phyloP scores from a whole-genome alignment of 139 green algal genomes.

The Coccomyxa sp. region DNA sequence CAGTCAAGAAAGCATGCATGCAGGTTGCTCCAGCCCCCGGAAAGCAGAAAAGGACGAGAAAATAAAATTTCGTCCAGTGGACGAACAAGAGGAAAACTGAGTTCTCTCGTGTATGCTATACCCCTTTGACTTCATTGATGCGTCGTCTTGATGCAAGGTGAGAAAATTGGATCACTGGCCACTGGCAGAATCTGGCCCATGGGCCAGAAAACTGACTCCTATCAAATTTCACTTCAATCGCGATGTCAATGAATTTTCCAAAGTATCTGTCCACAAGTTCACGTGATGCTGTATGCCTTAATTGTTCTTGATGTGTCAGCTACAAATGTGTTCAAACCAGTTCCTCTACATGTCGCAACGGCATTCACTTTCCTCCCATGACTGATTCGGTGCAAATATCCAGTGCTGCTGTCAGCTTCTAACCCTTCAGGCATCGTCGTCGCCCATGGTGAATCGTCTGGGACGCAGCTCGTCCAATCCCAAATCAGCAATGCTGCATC shows the following conservation, averaged over 20 bases:
- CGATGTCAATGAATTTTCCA: background rate
- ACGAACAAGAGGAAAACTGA: too few species aligned
- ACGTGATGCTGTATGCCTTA: background rate
- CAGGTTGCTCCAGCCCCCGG: too few species aligned
- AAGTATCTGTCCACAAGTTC: background rate
- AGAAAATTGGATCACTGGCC: too few species aligned
- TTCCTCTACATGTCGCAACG: background rate
- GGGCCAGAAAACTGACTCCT: too few species aligned
- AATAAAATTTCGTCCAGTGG: too few species aligned
- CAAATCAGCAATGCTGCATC: constrained; percentile 30
- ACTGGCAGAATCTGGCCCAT: too few species aligned
- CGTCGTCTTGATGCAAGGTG: too few species aligned
- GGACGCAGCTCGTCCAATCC: constrained; percentile 13
- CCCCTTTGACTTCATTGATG: too few species aligned
- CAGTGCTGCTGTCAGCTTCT: background rate
- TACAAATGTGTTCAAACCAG: background rate
- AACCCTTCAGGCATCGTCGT: background rate
- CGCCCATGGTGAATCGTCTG: background rate
- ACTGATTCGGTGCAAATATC: background rate
- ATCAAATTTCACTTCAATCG: too few species aligned
- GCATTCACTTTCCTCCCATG: background rate
- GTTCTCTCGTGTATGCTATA: too few species aligned
- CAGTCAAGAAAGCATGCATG: too few species aligned
- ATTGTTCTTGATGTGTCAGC: background rate
- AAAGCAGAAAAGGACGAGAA: too few species aligned